phyloP scores from a whole-genome alignment of 345 rosid species.

The Populus euphratica region DNA sequence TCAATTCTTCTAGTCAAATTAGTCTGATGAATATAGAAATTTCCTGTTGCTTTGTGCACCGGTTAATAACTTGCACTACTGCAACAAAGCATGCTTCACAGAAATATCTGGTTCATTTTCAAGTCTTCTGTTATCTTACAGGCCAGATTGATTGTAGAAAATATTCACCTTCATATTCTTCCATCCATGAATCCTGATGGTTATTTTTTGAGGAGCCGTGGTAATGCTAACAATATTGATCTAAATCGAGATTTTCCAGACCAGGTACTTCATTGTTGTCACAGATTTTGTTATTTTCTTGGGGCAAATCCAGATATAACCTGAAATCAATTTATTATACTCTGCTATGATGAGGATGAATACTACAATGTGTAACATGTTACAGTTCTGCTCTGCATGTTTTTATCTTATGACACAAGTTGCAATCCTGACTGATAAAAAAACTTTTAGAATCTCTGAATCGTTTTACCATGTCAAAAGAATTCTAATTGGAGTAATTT shows the following conservation, averaged over 20 bases:
- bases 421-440: not conserved
- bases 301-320: not conserved
- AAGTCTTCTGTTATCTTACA: constrained; percentile 27
- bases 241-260: constrained; percentile 96
- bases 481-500: not conserved
- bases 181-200: constrained; percentile 99
- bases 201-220: constrained; percentile 59
- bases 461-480: not conserved
- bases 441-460: not conserved
- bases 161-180: constrained; percentile 85
- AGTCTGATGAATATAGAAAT: not conserved
- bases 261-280: constrained; percentile 53
- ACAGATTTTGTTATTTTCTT: constrained; percentile 13
- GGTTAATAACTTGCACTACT: not conserved
- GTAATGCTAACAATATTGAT: constrained; percentile 82
- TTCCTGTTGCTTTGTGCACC: not conserved
- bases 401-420: not conserved
- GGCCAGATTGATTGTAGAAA: constrained; percentile 73
- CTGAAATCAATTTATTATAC: not conserved
- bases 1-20: not conserved
- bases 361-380: not conserved
- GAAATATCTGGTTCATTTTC: not conserved
- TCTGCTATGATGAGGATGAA: not conserved
- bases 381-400: not conserved
- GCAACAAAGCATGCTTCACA: not conserved